Evolutionary conservation across 1,284 basidiomycete species (phyloP), one percentile per base, ranked within the genome.

Genomic region (Trametes pubescens): DNA sequence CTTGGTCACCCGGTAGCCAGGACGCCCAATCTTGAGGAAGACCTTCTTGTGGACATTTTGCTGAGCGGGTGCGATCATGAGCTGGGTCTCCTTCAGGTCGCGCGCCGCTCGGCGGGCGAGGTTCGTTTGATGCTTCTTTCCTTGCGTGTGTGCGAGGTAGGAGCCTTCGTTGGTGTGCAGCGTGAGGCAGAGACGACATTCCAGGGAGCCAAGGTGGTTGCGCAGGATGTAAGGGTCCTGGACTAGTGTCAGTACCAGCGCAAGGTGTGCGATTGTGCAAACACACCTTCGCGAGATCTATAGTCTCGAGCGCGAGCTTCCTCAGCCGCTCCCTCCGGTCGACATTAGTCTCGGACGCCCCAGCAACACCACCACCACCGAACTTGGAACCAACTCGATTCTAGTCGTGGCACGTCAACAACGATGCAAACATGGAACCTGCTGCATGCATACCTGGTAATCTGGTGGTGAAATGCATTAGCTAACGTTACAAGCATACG

Each of bases 71-170:
- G 92, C 90, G 62, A 95, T 90, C 83, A 93, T 91, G 67, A 97
- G 79, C 75, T 94, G 90, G 0, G 90, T 88, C 74, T 99, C 96
- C 76, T 98, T 97, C 57, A 95, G 93, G 82, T 99, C 98, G 61
- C 91, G 87, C 13, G 97, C 97, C 0, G 98, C 98, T 71, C 98
- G 90, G 51, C 98, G 88, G 4, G 97, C 98, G 38, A 99, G 88
- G 76, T 99, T 99, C 1, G 97, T 98, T 78, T 99, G 98, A 75
- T 99, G 98, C 78, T 99, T 99, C 82, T 99, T 99, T 34, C 98
- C 98, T 81, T 99, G 98, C 0, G 98, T 99, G 73, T 99, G 98
- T 0, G 98, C 97, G 52, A 99, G 91, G 78, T 99, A 99, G 22
- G 96, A 98, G 29, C 98, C 98, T 81, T 99, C 98, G 76, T 99